Conservation (phyloP, 2,329 filamentous ascomycete species). For the Calonectria multiphialidica region DNA sequence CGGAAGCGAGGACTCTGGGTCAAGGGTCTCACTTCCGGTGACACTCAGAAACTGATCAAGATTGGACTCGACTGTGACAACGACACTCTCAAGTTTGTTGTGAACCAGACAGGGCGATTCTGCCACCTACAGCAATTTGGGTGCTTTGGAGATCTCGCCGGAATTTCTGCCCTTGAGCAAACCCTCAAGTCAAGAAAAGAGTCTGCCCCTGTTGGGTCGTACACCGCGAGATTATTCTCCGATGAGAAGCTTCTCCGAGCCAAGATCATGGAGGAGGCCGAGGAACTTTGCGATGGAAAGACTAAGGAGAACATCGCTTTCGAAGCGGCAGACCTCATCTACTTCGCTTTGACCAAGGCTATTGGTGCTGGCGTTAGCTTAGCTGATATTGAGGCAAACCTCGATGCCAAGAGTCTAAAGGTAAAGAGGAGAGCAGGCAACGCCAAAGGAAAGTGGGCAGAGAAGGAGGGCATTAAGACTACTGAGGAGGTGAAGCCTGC, state of each 20-base stretch:
- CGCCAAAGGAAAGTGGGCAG: slow-evolving; percentile 92
- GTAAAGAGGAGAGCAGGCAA: slow-evolving; percentile 94
- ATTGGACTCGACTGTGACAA: slow-evolving; percentile 93
- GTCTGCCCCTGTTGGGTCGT: slow-evolving; percentile 89
- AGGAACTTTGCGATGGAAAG: slow-evolving; percentile 90
- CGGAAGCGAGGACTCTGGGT: slow-evolving; percentile 96
- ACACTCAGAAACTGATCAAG: slow-evolving; percentile 89
- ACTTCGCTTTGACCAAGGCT: slow-evolving; percentile 94
- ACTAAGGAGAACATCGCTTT: slow-evolving; percentile 88
- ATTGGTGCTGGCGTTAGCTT: slow-evolving; percentile 86
- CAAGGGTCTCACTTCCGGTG: slow-evolving; percentile 94
- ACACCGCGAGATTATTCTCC: slow-evolving; percentile 92
- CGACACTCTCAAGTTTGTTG: slow-evolving; percentile 91
- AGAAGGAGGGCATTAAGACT: slow-evolving; percentile 78
- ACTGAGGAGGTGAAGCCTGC: slow-evolving; percentile 45
- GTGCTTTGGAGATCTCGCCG: slow-evolving; percentile 89
- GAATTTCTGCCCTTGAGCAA: slow-evolving; percentile 87
- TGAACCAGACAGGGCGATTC: slow-evolving; percentile 91
- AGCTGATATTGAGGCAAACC: slow-evolving; percentile 89
- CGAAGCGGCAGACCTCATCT: slow-evolving; percentile 94
- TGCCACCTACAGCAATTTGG: slow-evolving; percentile 93
- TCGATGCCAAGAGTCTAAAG: slow-evolving; percentile 95
- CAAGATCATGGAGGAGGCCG: slow-evolving; percentile 98
- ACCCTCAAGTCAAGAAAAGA: slow-evolving; percentile 85
- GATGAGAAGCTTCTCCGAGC: slow-evolving; percentile 90